Conservation (phyloP, 2,329 filamentous ascomycete genomes). For the Ophiocordyceps polyrhachis-furcata region DNA sequence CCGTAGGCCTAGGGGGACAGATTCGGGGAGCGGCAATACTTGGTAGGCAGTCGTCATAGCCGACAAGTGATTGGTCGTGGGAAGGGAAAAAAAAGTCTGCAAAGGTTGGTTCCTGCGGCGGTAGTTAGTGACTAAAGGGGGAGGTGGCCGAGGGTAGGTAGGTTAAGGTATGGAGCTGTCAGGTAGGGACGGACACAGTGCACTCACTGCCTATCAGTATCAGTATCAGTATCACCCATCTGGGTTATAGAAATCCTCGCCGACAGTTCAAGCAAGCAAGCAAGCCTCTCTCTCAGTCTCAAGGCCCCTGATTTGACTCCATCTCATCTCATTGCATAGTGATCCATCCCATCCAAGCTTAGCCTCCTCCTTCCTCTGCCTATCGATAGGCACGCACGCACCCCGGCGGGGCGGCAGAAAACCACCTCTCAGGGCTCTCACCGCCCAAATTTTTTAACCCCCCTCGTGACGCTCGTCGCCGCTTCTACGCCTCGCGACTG, state of each 20-base stretch:
- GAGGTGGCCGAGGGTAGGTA: not conserved
- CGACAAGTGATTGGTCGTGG: not conserved
- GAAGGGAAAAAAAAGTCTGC: not conserved
- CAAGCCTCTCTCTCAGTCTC: too few species aligned
- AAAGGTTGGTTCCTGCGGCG: not conserved
- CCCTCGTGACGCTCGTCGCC: not conserved
- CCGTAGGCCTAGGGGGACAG: not conserved
- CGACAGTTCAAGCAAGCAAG: too few species aligned
- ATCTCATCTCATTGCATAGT: not conserved
- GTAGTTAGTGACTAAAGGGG: too few species aligned
- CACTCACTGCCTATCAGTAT: too few species aligned
- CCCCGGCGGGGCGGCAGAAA: constrained; percentile 8
- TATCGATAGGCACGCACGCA: not conserved
- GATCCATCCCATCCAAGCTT: not conserved
- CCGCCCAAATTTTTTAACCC: constrained; percentile 10
- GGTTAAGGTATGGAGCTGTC: too few species aligned
- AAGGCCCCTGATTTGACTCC: too few species aligned
- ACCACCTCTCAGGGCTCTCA: constrained; percentile 2
- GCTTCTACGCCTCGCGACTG: not conserved
- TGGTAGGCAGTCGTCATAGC: not conserved
- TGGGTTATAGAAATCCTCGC: too few species aligned
- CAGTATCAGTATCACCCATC: too few species aligned
- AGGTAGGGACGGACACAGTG: too few species aligned
- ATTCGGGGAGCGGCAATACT: not conserved
- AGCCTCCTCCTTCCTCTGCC: not conserved